Conservation (phyloP, 23 red algal species). For the Gracilaria domingensis region DNA sequence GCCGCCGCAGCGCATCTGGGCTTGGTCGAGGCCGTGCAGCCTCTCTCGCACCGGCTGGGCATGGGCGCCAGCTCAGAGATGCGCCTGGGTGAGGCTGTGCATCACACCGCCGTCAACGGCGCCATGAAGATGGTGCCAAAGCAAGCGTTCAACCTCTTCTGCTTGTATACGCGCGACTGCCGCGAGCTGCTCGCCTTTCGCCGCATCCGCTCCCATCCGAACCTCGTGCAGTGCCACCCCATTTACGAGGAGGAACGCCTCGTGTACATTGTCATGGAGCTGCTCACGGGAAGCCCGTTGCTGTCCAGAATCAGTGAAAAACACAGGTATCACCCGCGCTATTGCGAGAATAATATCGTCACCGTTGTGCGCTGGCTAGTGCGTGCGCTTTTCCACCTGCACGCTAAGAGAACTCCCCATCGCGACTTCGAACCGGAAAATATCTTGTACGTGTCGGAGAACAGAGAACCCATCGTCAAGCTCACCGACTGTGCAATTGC, state of each 20-base stretch:
- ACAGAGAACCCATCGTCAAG: slow-evolving; percentile 68
- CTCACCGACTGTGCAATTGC: slow-evolving; percentile 91
- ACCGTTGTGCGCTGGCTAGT: slow-evolving; percentile 53
- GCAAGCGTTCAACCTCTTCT: slow-evolving; percentile 67
- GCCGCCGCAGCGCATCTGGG: not conserved
- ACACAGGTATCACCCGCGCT: slow-evolving; percentile 70
- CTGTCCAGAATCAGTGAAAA: slow-evolving; percentile 63
- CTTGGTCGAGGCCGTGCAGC: slow-evolving; percentile 37
- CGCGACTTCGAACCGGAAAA: slow-evolving; percentile 97
- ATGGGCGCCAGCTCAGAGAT: slow-evolving; percentile 73
- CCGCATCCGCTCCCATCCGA: slow-evolving; percentile 26
- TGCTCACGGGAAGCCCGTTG: slow-evolving; percentile 70
- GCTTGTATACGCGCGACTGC: slow-evolving; percentile 43
- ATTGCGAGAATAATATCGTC: slow-evolving; percentile 85
- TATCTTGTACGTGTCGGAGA: slow-evolving; percentile 70
- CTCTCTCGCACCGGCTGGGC: slow-evolving; percentile 42
- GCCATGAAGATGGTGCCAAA: slow-evolving; percentile 78
- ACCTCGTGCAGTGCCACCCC: slow-evolving; percentile 55
- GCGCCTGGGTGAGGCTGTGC: slow-evolving; percentile 43
- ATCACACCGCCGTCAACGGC: slow-evolving; percentile 3
- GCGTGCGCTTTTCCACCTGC: slow-evolving; percentile 66
- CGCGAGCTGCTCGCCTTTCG: slow-evolving; percentile 59
- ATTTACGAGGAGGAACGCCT: slow-evolving; percentile 82
- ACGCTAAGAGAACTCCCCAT: slow-evolving; percentile 73
- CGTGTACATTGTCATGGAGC: slow-evolving; percentile 82